A percentile compares a stretch with the other conserved stretches of the same genome.
phyloP scores from a whole-genome alignment of 2,329 filamentous ascomycete species.

The Leptodontidium sp. region DNA sequence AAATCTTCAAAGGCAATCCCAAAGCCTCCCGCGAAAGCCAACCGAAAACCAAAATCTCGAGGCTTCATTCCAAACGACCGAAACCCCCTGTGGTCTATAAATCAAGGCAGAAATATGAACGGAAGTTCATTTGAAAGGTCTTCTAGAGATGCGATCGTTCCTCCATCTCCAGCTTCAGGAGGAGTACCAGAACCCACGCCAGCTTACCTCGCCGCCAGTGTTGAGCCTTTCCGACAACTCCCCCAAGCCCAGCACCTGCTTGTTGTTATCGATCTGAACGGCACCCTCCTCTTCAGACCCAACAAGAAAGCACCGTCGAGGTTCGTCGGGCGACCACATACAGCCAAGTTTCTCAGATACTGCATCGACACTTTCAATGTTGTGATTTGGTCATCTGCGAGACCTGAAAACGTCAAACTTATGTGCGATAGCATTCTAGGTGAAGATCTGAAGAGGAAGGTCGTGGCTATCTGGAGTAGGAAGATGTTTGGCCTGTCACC shows the following conservation, averaged over 20 bases:
- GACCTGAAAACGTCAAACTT: constrained; percentile 71
- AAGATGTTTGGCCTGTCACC: constrained; percentile 74
- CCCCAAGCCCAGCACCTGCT: constrained; percentile 69
- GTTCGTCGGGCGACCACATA: constrained; percentile 73
- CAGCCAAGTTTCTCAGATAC: constrained; percentile 75
- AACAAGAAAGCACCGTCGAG: constrained; percentile 55
- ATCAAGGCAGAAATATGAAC: constrained; percentile 5
- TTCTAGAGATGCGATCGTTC: constrained; percentile 29
- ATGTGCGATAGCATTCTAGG: constrained; percentile 74
- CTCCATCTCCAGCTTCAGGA: constrained; percentile 41
- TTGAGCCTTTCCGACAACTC: constrained; percentile 52
- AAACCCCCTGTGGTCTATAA: neutral
- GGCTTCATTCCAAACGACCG: neutral
- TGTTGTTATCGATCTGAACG: constrained; percentile 91
- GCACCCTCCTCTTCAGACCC: constrained; percentile 82
- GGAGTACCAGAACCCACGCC: constrained; percentile 64
- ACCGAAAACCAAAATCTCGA: neutral
- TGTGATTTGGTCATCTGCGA: constrained; percentile 91
- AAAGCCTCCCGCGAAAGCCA: neutral
- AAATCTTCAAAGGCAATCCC: neutral
- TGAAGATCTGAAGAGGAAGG: constrained; percentile 56
- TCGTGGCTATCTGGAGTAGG: constrained; percentile 80
- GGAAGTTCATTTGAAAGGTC: neutral
- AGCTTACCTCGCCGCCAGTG: constrained; percentile 67
- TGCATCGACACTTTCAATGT: constrained; percentile 79